A percentile compares a stretch with the other conserved stretches of the same genome.
Conservation (phyloP, 2,329 filamentous ascomycete genomes). For the Trichothecium sympodiale region DNA sequence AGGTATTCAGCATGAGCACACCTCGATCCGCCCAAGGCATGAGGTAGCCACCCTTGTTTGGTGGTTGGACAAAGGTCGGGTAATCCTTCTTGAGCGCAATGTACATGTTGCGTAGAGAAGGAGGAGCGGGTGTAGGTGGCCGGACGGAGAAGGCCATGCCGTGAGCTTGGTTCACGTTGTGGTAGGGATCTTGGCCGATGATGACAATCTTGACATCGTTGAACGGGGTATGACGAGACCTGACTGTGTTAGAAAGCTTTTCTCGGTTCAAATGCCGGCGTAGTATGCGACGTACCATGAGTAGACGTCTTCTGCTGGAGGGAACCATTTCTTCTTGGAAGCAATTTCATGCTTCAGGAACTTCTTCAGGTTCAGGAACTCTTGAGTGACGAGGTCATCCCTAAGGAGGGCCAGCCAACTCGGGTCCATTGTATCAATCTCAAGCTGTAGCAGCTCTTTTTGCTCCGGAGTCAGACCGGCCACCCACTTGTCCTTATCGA, state of each 20-base stretch:
- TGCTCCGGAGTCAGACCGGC: conserved; percentile 69
- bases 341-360: conserved; percentile 74
- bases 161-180: conserved; percentile 91
- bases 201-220: conserved; percentile 84
- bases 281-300: conserved; percentile 57
- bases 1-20: conserved; percentile 89
- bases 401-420: conserved; percentile 87
- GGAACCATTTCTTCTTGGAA: conserved; percentile 70
- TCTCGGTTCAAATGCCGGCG: background rate
- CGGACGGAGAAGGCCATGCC: conserved; percentile 93
- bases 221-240: conserved; percentile 90
- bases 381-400: conserved; percentile 66
- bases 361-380: conserved; percentile 79
- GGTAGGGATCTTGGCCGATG: conserved; percentile 92
- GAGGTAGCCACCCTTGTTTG: conserved; percentile 69
- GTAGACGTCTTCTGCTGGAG: conserved; percentile 81
- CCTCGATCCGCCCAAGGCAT: conserved; percentile 91
- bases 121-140: conserved; percentile 76
- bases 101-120: conserved; percentile 91
- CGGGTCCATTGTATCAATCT: conserved; percentile 85
- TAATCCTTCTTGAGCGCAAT: conserved; percentile 81
- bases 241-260: conserved; percentile 24
- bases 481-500: conserved; percentile 89
- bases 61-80: conserved; percentile 62
- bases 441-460: conserved; percentile 68